Evolutionary conservation across 2,329 filamentous ascomycete species (phyloP).

Genomic region (Cladobotryum protrusum): DNA sequence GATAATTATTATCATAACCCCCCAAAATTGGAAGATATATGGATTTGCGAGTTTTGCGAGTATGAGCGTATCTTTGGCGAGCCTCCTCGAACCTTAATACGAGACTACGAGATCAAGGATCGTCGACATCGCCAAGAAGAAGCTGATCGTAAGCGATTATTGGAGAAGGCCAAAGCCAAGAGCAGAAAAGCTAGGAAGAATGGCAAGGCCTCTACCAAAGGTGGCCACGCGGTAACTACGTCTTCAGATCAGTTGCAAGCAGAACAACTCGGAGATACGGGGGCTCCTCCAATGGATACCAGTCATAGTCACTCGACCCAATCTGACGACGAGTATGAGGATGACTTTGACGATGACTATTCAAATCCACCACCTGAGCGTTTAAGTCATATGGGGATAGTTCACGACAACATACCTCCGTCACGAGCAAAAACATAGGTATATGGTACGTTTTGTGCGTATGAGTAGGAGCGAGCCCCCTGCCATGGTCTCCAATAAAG

Average conservation of each 20-base stretch:
- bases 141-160: constrained; percentile 74
- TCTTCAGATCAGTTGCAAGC: constrained; percentile 17
- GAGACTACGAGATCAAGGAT: constrained; percentile 92
- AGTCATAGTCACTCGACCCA: constrained; percentile 32
- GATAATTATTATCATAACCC: constrained; percentile 71
- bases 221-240: constrained; percentile 19
- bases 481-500: too few relatives aligned
- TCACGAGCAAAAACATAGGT: constrained; percentile 9
- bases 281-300: constrained; percentile 17
- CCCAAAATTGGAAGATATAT: constrained; percentile 65
- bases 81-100: constrained; percentile 76
- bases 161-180: constrained; percentile 94
- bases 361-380: constrained; percentile 16
- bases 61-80: constrained; percentile 94
- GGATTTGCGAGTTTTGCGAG: constrained; percentile 98
- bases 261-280: constrained; percentile 18
- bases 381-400: background rate
- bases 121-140: constrained; percentile 74
- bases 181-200: constrained; percentile 83
- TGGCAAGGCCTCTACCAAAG: constrained; percentile 45
- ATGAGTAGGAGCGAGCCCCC: background rate
- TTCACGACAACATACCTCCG: constrained; percentile 1
- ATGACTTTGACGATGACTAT: constrained; percentile 25
- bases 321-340: constrained; percentile 34
- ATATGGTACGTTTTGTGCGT: background rate